Base-by-base conservation (phyloP, 305 asterid genomes). In the Solanum hybrid region DNA sequence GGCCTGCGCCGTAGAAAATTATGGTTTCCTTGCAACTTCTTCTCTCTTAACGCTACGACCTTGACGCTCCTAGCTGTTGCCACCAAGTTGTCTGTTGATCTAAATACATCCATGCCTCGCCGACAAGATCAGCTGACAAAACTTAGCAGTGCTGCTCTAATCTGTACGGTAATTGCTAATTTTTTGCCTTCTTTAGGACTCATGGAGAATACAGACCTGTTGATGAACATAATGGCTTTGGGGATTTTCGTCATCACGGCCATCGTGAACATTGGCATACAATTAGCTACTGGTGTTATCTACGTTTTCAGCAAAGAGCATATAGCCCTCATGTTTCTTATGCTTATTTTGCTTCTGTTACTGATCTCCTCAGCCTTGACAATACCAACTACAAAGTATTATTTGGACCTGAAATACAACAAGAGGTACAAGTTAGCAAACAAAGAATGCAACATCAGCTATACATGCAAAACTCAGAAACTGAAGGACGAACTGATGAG, bases 81-180 rank as follows among this genome's bases (percentile, higher is more conserved):
- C 2, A 93, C 94, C 81, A 95, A 95, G 64, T 93, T 95, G 88
- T 93, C 97, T 0, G 95, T 94, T 19, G 98, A 95, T 75, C 94
- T 95, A 29, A 94, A 95, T 32, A 94, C 96, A 27, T 90, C 98
- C 90, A 96, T 97, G 99, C 99, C 99, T n/a, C 93, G 91, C 34
- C 88, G 75, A 31, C 94, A 93, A 22, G 98, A 96, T 75, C 99
- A 96, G 90, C 93, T 96, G 9, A 92, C 97, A 0, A 96, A 96
- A 69, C 97, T 96, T 80, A 95, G 97, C 93, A 95, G 98, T 87
- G 91, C 95, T 19, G 91, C 94, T 31, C 92, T 96, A 88, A 78
- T 96, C 89, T 96, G 98, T 87, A 91, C 95, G 0, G 93, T 91
- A 14, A 95, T 95, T 81, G 95, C 93, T 26, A 96, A 96, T 86